Base-by-base conservation (phyloP, 2,329 filamentous ascomycete genomes). In the Colletotrichum sp. region DNA sequence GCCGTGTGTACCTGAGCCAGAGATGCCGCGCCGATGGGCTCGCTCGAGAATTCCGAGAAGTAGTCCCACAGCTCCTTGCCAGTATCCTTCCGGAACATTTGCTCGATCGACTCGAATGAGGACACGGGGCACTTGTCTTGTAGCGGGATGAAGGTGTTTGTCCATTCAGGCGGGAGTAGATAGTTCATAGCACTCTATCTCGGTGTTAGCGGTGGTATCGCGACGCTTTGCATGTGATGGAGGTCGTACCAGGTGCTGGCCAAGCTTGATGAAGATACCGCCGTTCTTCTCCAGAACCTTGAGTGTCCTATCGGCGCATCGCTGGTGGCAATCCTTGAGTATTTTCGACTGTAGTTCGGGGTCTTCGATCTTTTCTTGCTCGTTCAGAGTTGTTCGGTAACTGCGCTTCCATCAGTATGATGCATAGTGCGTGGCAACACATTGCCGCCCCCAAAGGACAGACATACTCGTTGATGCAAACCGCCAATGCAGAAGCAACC, bases 221-320 rank as follows among this genome's bases (percentile, higher is more conserved):
- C 47, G 1, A 2, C 4, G n/a, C 1, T 33, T 66, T 16, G 51
- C 5, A 24, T 6, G 24, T 21, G 27, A 18, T 6, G 31, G 18
- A 9, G 18, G 8, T 76, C 84, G 55, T 87, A 93, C 92, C 84
- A 99, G 84, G 84, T 99, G 97, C 80, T 99, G 97, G 9, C 97
- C 97, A 51, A 99, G 87, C 84, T 99, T 99, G 82, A 99, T 98
- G 79, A 98, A 99, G 76, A 99, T 98, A 33, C 96, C 98, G 31
- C 97, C 97, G 83, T 98, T 98, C 87, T 94, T 95, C 87, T 99
- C 97, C 76, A 98, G 86, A 3, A 97, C 96, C 71, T 89, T 90
- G 55, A 98, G 86, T 1, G 97, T 98, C 75, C 97, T 91, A 79
- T 95, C 90, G 34, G 97, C 97, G 85, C 97, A 99, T 83, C 97